These are phyloP conservation scores for Tetrahymena elliotti DNA, from an alignment of 73 alveolate species.

Conservation along the genomic window DNA sequence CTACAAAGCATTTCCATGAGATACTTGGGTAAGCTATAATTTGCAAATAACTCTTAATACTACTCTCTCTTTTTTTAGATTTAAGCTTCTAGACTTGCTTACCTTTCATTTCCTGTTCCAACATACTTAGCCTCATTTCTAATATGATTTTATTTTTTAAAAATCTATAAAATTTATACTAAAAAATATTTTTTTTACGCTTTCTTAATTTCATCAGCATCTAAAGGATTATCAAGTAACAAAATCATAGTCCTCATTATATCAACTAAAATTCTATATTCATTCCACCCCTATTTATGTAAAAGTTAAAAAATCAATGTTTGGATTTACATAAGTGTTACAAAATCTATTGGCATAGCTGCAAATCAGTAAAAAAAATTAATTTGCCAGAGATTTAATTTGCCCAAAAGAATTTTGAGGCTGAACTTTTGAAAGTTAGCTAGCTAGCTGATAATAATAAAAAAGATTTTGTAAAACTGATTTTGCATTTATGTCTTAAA, in stretches of 20 bases:
- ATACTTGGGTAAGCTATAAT: neutral
- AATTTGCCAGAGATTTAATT: too few species aligned
- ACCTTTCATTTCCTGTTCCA: neutral
- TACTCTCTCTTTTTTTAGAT: neutral
- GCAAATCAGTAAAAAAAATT: too few species aligned
- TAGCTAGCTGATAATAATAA: too few species aligned
- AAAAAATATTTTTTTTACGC: neutral
- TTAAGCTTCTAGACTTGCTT: neutral
- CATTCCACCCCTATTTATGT: neutral
- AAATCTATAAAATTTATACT: neutral
- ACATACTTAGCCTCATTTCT: neutral
- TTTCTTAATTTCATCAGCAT: neutral
- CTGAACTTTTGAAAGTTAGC: too few species aligned
- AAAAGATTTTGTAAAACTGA: too few species aligned
- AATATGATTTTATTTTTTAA: neutral
- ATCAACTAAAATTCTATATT: neutral
- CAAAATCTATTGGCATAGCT: too few species aligned
- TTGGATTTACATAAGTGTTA: too few species aligned
- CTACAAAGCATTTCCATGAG: neutral
- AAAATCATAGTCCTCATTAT: neutral
- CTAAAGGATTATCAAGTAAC: neutral
- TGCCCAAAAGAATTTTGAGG: too few species aligned
- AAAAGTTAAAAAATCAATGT: neutral
- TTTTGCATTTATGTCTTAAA: too few species aligned
- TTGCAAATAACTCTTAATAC: neutral